Evolutionary conservation across 768 basidiomycete species (phyloP), one percentile per base, ranked within the genome.

Genomic region (Piloderma croceum): DNA sequence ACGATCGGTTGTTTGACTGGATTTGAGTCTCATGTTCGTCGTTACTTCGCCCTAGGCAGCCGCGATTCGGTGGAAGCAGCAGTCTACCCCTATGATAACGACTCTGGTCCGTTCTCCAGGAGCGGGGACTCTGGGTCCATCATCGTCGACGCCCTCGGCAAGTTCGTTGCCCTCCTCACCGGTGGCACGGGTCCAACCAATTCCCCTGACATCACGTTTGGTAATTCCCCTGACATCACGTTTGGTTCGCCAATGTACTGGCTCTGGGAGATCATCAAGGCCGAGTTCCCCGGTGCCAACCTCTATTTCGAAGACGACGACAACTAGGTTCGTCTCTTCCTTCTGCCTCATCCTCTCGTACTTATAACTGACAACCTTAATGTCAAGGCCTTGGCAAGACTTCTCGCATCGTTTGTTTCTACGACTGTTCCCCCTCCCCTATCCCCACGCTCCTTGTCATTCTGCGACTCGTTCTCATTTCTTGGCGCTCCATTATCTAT

Each of bases 1-100:
- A 60, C 58, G 19, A 31, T 60, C 7, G 57, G 59, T 27, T 48
- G 53, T 15, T 41, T 24, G 7, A 54, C 39, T 29, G 49, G 54
- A 6, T 24, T 58, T 17, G 25, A 48, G 32, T 60, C 59, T 11
- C 38, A 50, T 38, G 20, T 43, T 20, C 46, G 53, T 21, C 19
- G 34, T 4, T 53, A 56, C 44, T 11, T n/a, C 27, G 32, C 38
- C 10, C 0, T 45, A 24, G 42, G 40, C 31, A 42, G 35, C 23
- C 34, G 7, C 10, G n/a, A 36, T 18, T 46, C 45, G 10, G 48
- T 49, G 4, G 53, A 51, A 35, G 37, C 47, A 22, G 44, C 41
- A n/a, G 44, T 56, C 25, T 29, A 35, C 31, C 21, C 43, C 13
- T 52, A 52, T 40, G 41, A 39, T 32, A 29, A 44, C 13, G 44